These are phyloP conservation scores for Syzygium syzygioides DNA, from an alignment of 441 rosid species.

Conservation along the genomic window DNA sequence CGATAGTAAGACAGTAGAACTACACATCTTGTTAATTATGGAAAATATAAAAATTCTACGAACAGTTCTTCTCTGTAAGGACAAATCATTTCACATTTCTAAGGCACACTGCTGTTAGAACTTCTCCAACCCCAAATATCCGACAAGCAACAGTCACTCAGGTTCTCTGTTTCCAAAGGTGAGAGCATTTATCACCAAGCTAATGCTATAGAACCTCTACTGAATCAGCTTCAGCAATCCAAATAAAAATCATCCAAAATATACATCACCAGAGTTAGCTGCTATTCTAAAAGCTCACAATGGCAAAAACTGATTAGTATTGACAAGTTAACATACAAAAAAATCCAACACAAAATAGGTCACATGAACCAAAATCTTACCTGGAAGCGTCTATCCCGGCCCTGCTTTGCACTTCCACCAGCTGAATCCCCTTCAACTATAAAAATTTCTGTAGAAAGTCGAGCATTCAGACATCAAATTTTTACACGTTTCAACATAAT, in stretches of 20 bases:
- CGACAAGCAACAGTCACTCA: background rate
- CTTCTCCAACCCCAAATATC: background rate
- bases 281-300: background rate
- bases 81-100: background rate
- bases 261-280: background rate
- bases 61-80: background rate
- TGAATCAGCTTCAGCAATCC: background rate
- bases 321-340: background rate
- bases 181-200: background rate
- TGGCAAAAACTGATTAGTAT: background rate
- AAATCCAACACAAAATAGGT: background rate
- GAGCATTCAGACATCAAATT: background rate
- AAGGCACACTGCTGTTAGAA: background rate
- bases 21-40: background rate
- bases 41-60: background rate
- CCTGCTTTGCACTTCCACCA: slow-evolving; percentile 99
- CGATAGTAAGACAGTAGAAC: background rate
- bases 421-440: slow-evolving; percentile 99
- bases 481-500: background rate
- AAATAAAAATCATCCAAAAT: background rate
- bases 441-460: slow-evolving; percentile 58
- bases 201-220: background rate
- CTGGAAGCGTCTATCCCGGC: slow-evolving; percentile 98
- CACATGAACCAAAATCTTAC: slow-evolving; percentile 26
- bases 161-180: background rate